Evolutionary conservation across 768 basidiomycete species (phyloP).

Genomic region (Tricholoma hemisulphureum): DNA sequence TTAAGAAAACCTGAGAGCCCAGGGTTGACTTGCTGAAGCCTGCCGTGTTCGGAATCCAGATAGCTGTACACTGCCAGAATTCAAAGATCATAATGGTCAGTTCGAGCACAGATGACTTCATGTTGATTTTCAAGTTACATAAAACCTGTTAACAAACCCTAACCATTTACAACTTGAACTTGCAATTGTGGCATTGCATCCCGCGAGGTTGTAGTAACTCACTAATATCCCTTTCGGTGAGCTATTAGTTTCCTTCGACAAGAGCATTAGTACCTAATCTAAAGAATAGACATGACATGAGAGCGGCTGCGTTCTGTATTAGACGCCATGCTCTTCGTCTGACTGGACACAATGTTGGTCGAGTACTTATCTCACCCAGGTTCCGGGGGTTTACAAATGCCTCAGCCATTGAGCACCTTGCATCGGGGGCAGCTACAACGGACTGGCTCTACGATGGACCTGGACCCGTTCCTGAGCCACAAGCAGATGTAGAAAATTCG

Average conservation of each 20-base stretch:
- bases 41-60: too few relatives aligned
- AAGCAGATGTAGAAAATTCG: conserved; percentile 3
- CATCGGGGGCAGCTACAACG: conserved; percentile 5
- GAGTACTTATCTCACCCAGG: not conserved
- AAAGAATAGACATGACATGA: conserved; percentile 9
- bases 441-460: conserved; percentile 6
- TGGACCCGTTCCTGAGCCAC: not conserved
- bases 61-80: too few relatives aligned
- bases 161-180: too few relatives aligned
- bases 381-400: conserved; percentile 1
- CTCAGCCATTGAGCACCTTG: conserved; percentile 10
- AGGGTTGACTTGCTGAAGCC: too few relatives aligned
- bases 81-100: too few relatives aligned
- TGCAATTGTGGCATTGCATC: too few relatives aligned
- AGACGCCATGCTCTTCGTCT: not conserved
- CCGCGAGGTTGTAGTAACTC: too few relatives aligned
- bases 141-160: too few relatives aligned
- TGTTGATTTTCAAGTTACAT: too few relatives aligned
- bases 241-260: not conserved
- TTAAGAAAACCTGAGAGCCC: too few relatives aligned
- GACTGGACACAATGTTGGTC: not conserved
- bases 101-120: too few relatives aligned
- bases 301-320: not conserved
- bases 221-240: not conserved
- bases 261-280: not conserved